Evolutionary conservation across 1,284 basidiomycete species (phyloP).

Genomic region (Heliocybe sulcata): DNA sequence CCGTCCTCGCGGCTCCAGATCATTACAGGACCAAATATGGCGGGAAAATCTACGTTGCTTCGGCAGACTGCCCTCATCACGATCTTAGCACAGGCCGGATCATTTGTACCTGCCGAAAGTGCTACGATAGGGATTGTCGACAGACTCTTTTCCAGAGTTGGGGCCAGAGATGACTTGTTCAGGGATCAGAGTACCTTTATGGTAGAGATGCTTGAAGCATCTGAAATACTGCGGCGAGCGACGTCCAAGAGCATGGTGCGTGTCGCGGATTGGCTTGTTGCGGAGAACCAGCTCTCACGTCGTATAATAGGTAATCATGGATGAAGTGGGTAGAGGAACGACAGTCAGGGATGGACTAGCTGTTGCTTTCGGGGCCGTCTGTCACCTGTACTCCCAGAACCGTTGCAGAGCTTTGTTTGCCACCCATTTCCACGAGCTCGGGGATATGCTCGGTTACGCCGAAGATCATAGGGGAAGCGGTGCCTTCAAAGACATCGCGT

Average conservation of each 20-base stretch:
- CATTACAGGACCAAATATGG: constrained; percentile 97
- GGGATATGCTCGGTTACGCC: constrained; percentile 71
- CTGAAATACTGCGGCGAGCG: constrained; percentile 76
- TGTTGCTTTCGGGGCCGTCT: constrained; percentile 87
- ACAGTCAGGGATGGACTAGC: constrained; percentile 89
- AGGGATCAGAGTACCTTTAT: constrained; percentile 92
- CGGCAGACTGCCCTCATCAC: constrained; percentile 89
- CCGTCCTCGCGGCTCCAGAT: constrained; percentile 61
- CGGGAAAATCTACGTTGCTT: constrained; percentile 88
- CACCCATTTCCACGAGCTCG: constrained; percentile 94
- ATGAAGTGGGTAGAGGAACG: constrained; percentile 95
- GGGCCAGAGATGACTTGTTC: constrained; percentile 93
- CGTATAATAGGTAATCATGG: constrained; percentile 79
- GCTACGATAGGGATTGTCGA: constrained; percentile 86
- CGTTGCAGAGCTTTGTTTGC: constrained; percentile 86
- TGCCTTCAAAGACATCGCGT: constrained; percentile 58
- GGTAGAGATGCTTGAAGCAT: constrained; percentile 87
- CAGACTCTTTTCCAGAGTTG: constrained; percentile 89
- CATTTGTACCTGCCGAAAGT: constrained; percentile 84
- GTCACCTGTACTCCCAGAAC: constrained; percentile 74
- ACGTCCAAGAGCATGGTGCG: constrained; percentile 75
- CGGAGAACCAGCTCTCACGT: background rate
- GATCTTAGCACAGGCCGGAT: constrained; percentile 89
- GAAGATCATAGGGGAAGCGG: constrained; percentile 31
- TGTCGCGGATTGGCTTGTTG: constrained; percentile 6